Base-by-base conservation (phyloP, 2,329 filamentous ascomycete genomes). In the Didymella keratinophila region DNA sequence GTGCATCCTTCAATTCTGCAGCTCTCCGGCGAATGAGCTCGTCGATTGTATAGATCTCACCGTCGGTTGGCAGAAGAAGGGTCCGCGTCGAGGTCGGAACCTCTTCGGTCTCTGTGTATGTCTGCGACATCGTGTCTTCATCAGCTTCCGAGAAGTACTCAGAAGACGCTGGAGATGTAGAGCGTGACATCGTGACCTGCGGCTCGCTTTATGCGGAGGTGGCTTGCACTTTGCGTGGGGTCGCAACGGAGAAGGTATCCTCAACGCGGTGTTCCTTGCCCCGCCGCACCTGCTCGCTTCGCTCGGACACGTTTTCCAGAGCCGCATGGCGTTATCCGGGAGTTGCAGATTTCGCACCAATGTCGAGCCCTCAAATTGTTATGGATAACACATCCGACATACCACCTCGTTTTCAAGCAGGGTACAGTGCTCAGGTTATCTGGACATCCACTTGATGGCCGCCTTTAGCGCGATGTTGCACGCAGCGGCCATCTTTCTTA, bases 21-120 rank as follows among this genome's bases (percentile, higher is more conserved):
- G 69, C 68, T 14, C 66, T 66, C 18, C 61, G 62, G 53, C 60
- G 62, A 49, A 72, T 70, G 18, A 72, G 51, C 32, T 69, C 67
- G 48, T 72, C 69, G 11, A 71, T 64, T 23, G 69, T 72, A 28
- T 49, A 64, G 34, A 70, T 66, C 39, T 61, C 58, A 48, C 57
- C 51, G 12, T 58, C 49, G 32, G 52, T 53, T 25, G 56, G 27
- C 12, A 57, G 45, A 21, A 54, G 41, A 12, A 58, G 49, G 25
- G 50, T 58, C n/a, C 37, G 34, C 18, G 42, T 47, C 41, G 61
- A 28, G 25, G 42, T 47, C 41, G 61, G 34, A 21, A 2, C 14
- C 53, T 58, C 56, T 20, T 59, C 48, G 36, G 56, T 59, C 20
- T 46, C 37, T 23, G 58, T 66, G 27, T 47, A 52, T 27, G 60